Evolutionary conservation across 257 asterid species (phyloP), one percentile per base, ranked within the genome.

Genomic region (Henckelia pumila): DNA sequence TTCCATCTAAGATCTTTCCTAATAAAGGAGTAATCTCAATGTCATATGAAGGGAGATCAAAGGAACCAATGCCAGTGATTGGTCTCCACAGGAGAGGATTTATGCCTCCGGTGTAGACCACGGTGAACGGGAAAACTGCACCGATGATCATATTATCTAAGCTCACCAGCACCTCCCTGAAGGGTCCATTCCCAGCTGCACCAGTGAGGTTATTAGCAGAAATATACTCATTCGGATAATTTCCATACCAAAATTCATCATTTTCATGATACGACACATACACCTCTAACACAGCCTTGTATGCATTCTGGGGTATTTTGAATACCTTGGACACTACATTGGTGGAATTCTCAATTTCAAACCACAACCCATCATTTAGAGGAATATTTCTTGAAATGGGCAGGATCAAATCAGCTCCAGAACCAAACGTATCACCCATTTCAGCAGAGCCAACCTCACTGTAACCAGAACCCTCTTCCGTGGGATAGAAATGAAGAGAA

Each of bases 81-180:
- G 89, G 88, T 47, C 82, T 76, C 93, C 93, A 82, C 62, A 84
- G 47, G 3, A 84, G 72, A 16, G 86, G 89, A 71, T 84, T 84
- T 14, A 84, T 59, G 5, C 88, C 89, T 3, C 93, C 93, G 0
- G 89, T 82, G 60, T 74, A 86, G 6, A 84, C 53, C 56, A 86
- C 88, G 0, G 86, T 82, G 35, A 78, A 84, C 4, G 93, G 88
- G 88, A 88, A 84, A 62, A 86, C 69, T 3, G 80, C 82, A 7
- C 86, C 89, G 2, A 66, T 79, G 25, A 70, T 21, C 25, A 21
- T 59, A 62, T 47, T 73, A 24, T 86, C 89, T 20, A 84, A 61
- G 23, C 73, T 56, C 20, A 78, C 81, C 3, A 82, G 24, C 3
- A 82, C 88, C 83, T 86, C 89, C 19, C 85, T 67, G 10, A 86